phyloP scores from a whole-genome alignment of 2,329 filamentous ascomycete genomes.

The Chaetomiaceae sp. region DNA sequence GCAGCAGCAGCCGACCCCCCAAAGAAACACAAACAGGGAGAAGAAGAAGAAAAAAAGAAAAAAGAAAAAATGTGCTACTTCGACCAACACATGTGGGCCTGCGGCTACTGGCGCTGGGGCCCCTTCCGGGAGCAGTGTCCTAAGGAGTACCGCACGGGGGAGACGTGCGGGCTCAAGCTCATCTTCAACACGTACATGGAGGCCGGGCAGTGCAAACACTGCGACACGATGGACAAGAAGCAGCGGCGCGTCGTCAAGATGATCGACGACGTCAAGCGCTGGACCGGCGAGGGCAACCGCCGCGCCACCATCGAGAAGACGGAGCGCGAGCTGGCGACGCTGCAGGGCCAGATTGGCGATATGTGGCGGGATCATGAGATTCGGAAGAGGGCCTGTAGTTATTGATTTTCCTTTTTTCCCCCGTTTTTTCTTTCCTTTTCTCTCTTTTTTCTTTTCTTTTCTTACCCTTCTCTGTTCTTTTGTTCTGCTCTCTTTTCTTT shows the following conservation, averaged over 20 bases:
- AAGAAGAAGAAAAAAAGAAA: not conserved
- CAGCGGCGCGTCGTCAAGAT: constrained; percentile 69
- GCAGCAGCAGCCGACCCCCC: not conserved
- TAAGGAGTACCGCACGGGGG: constrained; percentile 90
- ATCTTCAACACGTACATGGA: constrained; percentile 68
- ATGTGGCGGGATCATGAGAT: constrained; percentile 39
- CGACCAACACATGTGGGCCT: constrained; percentile 79
- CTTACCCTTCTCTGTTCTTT: not conserved
- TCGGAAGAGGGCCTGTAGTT: constrained; percentile 15
- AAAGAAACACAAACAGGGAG: not conserved
- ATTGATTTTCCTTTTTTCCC: not conserved
- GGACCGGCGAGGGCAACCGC: constrained; percentile 70
- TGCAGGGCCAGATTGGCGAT: constrained; percentile 54
- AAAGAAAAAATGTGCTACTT: constrained; percentile 74
- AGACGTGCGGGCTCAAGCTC: constrained; percentile 92
- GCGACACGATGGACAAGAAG: constrained; percentile 86
- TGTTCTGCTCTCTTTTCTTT: not conserved
- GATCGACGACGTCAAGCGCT: constrained; percentile 67
- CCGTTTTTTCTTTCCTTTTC: not conserved
- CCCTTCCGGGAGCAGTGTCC: constrained; percentile 89
- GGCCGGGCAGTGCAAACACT: constrained; percentile 69
- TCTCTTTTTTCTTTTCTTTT: not conserved
- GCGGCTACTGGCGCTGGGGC: constrained; percentile 92
- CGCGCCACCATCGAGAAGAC: constrained; percentile 68
- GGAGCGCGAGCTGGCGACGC: constrained; percentile 57